Base-by-base conservation (phyloP, 768 basidiomycete species). In the Rhizopogon roseolus region DNA sequence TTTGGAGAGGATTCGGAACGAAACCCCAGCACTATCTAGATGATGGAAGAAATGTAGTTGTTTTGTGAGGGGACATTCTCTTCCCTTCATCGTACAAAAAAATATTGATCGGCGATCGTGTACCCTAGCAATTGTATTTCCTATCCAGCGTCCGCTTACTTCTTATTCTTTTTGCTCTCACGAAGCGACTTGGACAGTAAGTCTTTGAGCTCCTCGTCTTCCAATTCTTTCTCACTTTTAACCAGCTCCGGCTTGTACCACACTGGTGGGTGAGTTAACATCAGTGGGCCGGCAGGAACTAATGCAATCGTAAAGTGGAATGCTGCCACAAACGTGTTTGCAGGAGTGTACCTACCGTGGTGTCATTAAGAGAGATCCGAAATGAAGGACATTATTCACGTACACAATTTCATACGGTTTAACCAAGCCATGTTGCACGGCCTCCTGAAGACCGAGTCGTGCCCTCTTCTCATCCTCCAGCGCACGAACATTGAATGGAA, bases 281-380 rank as follows among this genome's bases (percentile, higher is more conserved):
- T 74, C 28, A 86, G 71, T 25, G 93, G 96, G 28, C 97, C 97
- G 49, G 82, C 88, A 43, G 96, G 87, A 37, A 90, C 85, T 19
- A 99, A 82, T 37, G 93, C 93, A 64, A 99, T 85, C 41, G 96
- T 99, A 76, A 97, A 94, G 78, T 98, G 95, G 82, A 95, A 97
- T 8, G 88, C 90, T 52, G 96, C 95, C 42, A 98, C 92, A 54
- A 88, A 84, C 16, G 93, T 93, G 61, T 81, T 86, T 27, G 83
- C 57, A 40, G 89, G 88, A 5, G 94, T 93, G 71, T 87, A 90
- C 53, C 90, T 90, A 55, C 13, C 48, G 5, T n/a, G 2, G 48
- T 6, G 3, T 46, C 28, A 8, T 37, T 56, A 50, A 59, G 45
- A 27, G n/a, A 44, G 51, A 43, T 13, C 17, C 11, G 25, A 27